Percentiles rank a stretch among this genome's conserved stretches.
Evolutionary conservation across 768 basidiomycete genomes (phyloP).

Genomic region (Naganishia antarctica): DNA sequence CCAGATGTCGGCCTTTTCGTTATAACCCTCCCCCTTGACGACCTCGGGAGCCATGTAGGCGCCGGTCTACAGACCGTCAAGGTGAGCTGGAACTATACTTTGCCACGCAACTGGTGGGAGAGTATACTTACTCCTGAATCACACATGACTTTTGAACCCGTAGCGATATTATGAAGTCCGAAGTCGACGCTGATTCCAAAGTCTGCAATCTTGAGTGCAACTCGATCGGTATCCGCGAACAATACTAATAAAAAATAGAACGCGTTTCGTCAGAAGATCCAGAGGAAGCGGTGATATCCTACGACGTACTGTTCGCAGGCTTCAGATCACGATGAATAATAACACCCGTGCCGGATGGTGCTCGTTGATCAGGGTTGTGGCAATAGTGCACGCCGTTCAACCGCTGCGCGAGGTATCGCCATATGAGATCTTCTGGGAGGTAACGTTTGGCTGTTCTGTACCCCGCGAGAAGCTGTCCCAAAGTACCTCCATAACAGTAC

Average conservation of each 20-base stretch:
- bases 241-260: background rate
- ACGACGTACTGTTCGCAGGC: background rate
- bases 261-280: too few relatives aligned
- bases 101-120: too few relatives aligned
- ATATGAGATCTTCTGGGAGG: background rate
- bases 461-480: background rate
- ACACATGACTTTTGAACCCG: background rate
- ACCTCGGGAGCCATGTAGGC: conserved; percentile 1
- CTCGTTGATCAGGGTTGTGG: background rate
- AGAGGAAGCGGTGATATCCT: too few relatives aligned
- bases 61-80: background rate
- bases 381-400: background rate
- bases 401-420: background rate
- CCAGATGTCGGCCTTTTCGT: conserved; percentile 1
- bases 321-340: background rate
- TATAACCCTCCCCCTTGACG: background rate
- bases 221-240: background rate
- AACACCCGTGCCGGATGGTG: background rate
- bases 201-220: background rate
- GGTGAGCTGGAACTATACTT: background rate
- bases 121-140: too few relatives aligned
- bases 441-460: background rate
- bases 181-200: background rate
- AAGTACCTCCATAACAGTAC: background rate
- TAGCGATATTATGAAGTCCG: background rate